Base-by-base conservation (phyloP, 2,329 filamentous ascomycete genomes). In the Cladosporium sphaerospermum region DNA sequence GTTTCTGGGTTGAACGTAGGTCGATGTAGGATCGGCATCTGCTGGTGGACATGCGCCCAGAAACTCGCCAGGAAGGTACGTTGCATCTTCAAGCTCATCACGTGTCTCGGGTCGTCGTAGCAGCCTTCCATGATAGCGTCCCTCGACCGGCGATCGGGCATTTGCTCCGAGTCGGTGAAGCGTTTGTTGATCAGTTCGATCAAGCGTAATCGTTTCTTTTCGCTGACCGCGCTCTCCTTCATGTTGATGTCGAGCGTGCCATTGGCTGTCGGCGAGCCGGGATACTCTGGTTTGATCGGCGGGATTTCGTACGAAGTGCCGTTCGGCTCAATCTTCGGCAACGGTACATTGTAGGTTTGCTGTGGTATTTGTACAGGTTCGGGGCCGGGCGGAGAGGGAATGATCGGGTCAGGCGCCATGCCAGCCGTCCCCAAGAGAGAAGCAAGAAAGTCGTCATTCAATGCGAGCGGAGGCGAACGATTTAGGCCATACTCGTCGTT, bases 11-110 rank as follows among this genome's bases (percentile, higher is more conserved):
- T 87, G 69, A 97, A 99, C 0, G 92, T 96, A 3, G 93, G 90
- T 65, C 91, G 89, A 70, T 99, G 93, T 45, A 97, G 76, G 55
- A 99, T 96, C 1, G 93, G 93, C 58, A 97, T 78, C 68, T 97
- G 93, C 51, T 91, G 86, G 68, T 93, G 95, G 64, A 96, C 95
- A 68, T 96, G 87, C 50, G 87, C 79, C 93, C 93, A 99, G 69
- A 95, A 99, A 2, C 90, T 95, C 9, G 84, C 81, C 59, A 95
- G 90, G 65, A 96, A 97, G 3, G 85, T 86, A 71, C 96, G 89
- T 87, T 97, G 95, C 89, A 96, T 96, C 63, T 86, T 83, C 62
- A 91, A 78, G 68, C 92, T 95, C 57, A 97, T 74, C 4, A 83
- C 78, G 62, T 85, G 82, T 28, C 70, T 69, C 42, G 79, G 74